These are phyloP conservation scores for Pythium aristosporum DNA, from an alignment of 352 stramenopile genomes.

Conservation along the genomic window DNA sequence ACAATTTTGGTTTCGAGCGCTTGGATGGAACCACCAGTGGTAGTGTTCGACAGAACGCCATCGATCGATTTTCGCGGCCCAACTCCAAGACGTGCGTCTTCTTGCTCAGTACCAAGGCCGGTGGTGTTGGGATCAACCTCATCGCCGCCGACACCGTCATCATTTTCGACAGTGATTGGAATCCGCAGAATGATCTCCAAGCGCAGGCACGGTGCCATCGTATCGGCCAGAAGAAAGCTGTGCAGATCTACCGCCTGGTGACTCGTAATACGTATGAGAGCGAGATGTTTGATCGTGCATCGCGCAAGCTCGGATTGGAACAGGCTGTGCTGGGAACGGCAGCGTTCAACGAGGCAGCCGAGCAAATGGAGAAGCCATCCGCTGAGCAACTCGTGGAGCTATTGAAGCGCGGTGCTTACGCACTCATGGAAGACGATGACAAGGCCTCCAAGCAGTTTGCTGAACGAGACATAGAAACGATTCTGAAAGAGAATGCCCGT, in stretches of 20 bases:
- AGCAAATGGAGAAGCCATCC: conserved; percentile 83
- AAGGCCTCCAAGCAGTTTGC: conserved; percentile 93
- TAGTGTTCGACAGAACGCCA: conserved; percentile 82
- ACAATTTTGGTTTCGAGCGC: conserved; percentile 93
- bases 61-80: conserved; percentile 87
- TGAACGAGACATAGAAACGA: conserved; percentile 97
- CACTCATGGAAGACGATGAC: conserved; percentile 97
- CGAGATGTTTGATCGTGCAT: conserved; percentile 94
- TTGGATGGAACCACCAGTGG: conserved; percentile 97
- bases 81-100: conserved; percentile 96
- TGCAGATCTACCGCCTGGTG: conserved; percentile 90
- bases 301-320: conserved; percentile 90
- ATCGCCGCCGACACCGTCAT: conserved; percentile 95
- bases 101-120: conserved; percentile 97
- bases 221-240: conserved; percentile 90
- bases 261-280: conserved; percentile 93
- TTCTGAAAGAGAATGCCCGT: conserved; percentile 86
- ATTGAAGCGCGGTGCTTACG: conserved; percentile 97
- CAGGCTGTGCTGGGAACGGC: conserved; percentile 91
- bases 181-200: conserved; percentile 96
- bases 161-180: conserved; percentile 99
- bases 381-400: conserved; percentile 96
- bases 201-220: conserved; percentile 89
- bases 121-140: conserved; percentile 92
- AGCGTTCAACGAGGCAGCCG: conserved; percentile 87